These are phyloP conservation scores for Cyathus striatus DNA, from an alignment of 768 basidiomycete species.

Conservation along the genomic window DNA sequence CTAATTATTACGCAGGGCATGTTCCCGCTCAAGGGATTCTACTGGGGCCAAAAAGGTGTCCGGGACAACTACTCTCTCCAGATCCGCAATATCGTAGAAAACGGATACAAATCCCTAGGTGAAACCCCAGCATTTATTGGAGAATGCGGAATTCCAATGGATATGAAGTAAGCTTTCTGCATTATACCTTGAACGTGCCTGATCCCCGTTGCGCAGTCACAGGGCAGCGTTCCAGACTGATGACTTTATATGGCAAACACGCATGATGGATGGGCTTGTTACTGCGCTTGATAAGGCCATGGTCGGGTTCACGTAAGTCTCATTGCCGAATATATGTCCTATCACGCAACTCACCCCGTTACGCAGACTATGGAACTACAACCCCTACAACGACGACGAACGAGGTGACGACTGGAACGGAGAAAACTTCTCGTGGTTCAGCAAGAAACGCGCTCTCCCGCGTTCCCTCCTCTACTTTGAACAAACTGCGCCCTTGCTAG, in stretches of 20 bases:
- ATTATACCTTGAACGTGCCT: not conserved
- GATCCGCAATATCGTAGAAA: constrained; percentile 71
- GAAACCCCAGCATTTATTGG: constrained; percentile 85
- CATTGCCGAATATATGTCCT: too few species aligned
- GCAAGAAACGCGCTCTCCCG: constrained; percentile 51
- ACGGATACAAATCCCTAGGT: constrained; percentile 64
- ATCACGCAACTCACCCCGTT: too few species aligned
- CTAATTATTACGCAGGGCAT: constrained; percentile 54
- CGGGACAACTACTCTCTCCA: constrained; percentile 82
- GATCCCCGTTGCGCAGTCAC: constrained; percentile 34
- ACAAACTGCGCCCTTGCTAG: constrained; percentile 65
- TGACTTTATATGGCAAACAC: constrained; percentile 75
- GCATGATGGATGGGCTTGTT: constrained; percentile 95
- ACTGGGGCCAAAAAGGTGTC: constrained; percentile 83
- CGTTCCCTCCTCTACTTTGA: constrained; percentile 48
- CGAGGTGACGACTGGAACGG: constrained; percentile 91
- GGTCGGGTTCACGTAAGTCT: constrained; percentile 80
- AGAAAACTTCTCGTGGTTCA: constrained; percentile 97
- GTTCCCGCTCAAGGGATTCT: constrained; percentile 75
- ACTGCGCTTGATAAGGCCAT: constrained; percentile 73
- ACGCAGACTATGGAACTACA: constrained; percentile 93
- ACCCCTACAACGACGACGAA: constrained; percentile 76
- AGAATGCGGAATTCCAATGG: constrained; percentile 95
- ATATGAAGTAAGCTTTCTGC: constrained; percentile 73
- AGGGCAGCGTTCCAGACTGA: constrained; percentile 67